Evolutionary conservation across 805 yeast genomes (phyloP), one percentile per base, ranked within the genome.

Genomic region (Starmera amethionina): DNA sequence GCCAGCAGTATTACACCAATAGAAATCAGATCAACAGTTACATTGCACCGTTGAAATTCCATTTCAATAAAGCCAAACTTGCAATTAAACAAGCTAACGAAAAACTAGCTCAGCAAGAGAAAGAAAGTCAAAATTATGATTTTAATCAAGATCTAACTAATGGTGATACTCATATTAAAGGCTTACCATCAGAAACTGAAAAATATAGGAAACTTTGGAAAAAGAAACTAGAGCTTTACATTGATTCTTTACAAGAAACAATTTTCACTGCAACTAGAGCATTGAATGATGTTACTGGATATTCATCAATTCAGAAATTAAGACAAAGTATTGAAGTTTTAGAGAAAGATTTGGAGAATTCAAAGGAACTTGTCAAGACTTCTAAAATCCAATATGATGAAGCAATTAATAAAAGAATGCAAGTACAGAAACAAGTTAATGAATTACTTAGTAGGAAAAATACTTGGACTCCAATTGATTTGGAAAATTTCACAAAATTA

Each of bases 241-340:
- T 78, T 18, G 75, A 70, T 43, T 74, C 79, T 3, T 53, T 79
- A 34, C 81, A 72, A 44, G 76, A 69, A 14, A 70, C 83, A 1
- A 65, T 78, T 6, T 67, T 73, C 40, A 70, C 77, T 0, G 81
- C 84, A 0, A 72, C 85, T 0, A 69, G 75, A 44, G 74, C 89
- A 2, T 67, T 90, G 30, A 93, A 93, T 53, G 96, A 88, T 50
- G 79, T 88, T 10, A 90, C 98, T 0, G 98, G 98, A 0, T 93
- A 93, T 58, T 72, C 87, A 0, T 68, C 79, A 15, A 85, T 93
- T 42, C 95, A 85, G 53, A 66, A 70, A 42, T 61, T 90, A 50
- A 81, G 87, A 58, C 57, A 65, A 27, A 62, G 73, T 2, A 86
- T 93, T 28, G 76, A 72, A 8, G 44, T 52, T 0, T 45, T 65